Evolutionary conservation across 495 filamentous ascomycete genomes (phyloP).

Genomic region (Parathielavia appendiculata): DNA sequence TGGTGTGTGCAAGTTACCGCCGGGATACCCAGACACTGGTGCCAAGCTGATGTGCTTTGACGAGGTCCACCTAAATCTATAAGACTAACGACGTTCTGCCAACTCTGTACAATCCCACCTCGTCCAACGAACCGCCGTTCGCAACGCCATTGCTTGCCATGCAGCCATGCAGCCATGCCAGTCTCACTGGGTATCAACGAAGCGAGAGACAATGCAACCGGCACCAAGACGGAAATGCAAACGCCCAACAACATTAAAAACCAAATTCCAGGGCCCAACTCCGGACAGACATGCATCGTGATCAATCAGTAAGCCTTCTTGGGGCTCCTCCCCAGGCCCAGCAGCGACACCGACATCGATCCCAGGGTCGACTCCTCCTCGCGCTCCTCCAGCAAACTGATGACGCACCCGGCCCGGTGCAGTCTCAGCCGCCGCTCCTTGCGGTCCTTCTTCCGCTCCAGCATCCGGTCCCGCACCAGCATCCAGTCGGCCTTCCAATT

Average conservation of each 20-base stretch:
- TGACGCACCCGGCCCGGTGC: slow-evolving; percentile 11
- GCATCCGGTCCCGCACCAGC: slow-evolving; percentile 28
- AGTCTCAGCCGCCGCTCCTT: slow-evolving; percentile 6
- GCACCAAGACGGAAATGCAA: neutral
- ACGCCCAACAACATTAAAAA: neutral
- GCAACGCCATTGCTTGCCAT: slow-evolving; percentile 1
- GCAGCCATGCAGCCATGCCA: slow-evolving; percentile 1
- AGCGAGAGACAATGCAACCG: slow-evolving; percentile 7
- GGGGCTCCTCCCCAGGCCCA: slow-evolving; percentile 6
- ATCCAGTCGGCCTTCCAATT: slow-evolving; percentile 45
- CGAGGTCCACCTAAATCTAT: too few relatives aligned
- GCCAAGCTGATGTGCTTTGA: too few relatives aligned
- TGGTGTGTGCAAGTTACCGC: too few relatives aligned
- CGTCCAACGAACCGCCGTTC: too few relatives aligned
- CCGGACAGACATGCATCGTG: neutral
- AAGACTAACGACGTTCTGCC: too few relatives aligned
- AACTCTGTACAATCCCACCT: neutral
- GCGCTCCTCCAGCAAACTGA: slow-evolving; percentile 3
- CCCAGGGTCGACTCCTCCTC: slow-evolving; percentile 9
- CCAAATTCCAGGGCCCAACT: neutral
- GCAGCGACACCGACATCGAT: slow-evolving; percentile 7
- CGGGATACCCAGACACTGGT: too few relatives aligned
- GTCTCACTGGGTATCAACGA: slow-evolving; percentile 1
- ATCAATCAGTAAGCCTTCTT: slow-evolving; percentile 4
- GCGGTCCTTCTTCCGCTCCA: slow-evolving; percentile 21